phyloP scores from a whole-genome alignment of 768 basidiomycete species.

The Tulasnella sp. region DNA sequence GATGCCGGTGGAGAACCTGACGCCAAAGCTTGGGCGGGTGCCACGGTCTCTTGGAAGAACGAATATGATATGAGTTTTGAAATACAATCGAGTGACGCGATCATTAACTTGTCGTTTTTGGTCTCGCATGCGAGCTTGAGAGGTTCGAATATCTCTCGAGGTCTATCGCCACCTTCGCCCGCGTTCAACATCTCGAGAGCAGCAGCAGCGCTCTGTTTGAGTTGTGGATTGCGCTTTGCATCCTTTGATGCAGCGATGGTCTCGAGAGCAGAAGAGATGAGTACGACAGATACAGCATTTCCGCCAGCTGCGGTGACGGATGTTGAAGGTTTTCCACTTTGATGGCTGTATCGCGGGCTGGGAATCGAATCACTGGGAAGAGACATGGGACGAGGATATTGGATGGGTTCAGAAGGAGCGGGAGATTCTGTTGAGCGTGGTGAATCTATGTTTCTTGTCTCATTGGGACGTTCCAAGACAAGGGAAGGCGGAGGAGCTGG shows the following conservation, averaged over 20 bases:
- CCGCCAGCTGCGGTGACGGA: constrained; percentile 9
- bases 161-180: constrained; percentile 59
- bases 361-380: too few relatives aligned
- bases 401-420: background rate
- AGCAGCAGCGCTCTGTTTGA: constrained; percentile 68
- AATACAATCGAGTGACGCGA: constrained; percentile 93
- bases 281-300: constrained; percentile 19
- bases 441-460: background rate
- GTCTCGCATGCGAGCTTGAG: constrained; percentile 94
- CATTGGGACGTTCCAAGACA: background rate
- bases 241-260: constrained; percentile 78
- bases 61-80: constrained; percentile 96
- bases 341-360: too few relatives aligned
- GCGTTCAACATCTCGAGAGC: constrained; percentile 72
- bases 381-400: too few relatives aligned
- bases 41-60: constrained; percentile 70
- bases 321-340: background rate
- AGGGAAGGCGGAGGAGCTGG: background rate
- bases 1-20: constrained; percentile 58
- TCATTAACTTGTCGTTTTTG: constrained; percentile 82
- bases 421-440: constrained; percentile 1
- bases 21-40: constrained; percentile 32
- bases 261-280: constrained; percentile 76
- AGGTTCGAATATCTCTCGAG: constrained; percentile 90
- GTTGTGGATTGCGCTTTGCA: constrained; percentile 65